Evolutionary conservation across 306 rosid genomes (phyloP).

Genomic region (Medicago arabica): DNA sequence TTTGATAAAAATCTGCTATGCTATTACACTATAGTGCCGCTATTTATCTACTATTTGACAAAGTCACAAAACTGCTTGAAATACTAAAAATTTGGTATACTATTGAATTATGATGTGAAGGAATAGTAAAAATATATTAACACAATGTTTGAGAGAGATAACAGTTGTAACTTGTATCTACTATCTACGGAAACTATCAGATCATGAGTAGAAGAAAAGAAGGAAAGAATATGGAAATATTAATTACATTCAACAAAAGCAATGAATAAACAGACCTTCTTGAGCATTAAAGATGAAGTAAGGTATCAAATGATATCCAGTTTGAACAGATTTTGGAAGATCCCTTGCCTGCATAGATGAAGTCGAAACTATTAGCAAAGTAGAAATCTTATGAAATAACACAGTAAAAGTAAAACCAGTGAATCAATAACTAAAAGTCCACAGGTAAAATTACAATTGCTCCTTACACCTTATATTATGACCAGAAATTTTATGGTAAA

Average conservation of each 20-base stretch:
- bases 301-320: conserved; percentile 84
- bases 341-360: conserved; percentile 81
- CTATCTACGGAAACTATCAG: neutral
- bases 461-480: too few relatives aligned
- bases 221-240: neutral
- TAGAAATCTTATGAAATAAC: conserved; percentile 11
- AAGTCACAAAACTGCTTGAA: neutral
- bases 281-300: conserved; percentile 91
- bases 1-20: too few relatives aligned
- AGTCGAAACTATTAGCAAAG: conserved; percentile 33
- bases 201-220: neutral
- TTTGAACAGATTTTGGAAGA: conserved; percentile 81
- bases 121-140: neutral
- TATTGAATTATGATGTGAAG: neutral
- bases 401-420: conserved; percentile 26
- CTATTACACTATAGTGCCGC: neutral
- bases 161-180: too few relatives aligned
- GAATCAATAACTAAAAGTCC: neutral
- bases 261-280: conserved; percentile 68
- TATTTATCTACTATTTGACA: neutral
- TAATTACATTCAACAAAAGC: conserved; percentile 13
- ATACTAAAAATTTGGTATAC: neutral
- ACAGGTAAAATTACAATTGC: neutral
- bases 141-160: neutral
- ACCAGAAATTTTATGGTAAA: neutral